These are phyloP conservation scores for Metroxylon sagu DNA, from an alignment of 176 grass and related monocot genomes.

Conservation along the genomic window DNA sequence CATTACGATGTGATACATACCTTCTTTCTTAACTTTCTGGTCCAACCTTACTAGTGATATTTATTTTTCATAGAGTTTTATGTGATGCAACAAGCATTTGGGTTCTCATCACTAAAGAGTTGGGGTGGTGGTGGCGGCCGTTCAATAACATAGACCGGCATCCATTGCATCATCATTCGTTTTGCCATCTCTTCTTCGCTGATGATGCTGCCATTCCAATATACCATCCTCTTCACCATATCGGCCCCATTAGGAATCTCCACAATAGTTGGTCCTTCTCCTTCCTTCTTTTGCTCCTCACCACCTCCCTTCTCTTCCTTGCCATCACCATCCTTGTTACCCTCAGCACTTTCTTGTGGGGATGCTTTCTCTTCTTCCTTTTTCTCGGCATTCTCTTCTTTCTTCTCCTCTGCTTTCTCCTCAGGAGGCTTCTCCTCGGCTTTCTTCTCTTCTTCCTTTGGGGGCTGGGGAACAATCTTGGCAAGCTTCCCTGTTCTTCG, in stretches of 20 bases:
- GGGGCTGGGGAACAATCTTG: slow-evolving; percentile 36
- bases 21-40: too few relatives aligned
- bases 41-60: too few relatives aligned
- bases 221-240: slow-evolving; percentile 54
- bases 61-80: slow-evolving; percentile 18
- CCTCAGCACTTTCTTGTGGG: neutral
- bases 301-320: slow-evolving; percentile 26
- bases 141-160: slow-evolving; percentile 42
- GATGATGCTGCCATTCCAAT: slow-evolving; percentile 26
- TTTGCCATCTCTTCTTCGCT: slow-evolving; percentile 40
- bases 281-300: slow-evolving; percentile 25
- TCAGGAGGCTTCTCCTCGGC: slow-evolving; percentile 13
- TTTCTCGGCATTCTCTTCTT: slow-evolving; percentile 9
- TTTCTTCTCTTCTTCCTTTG: slow-evolving; percentile 35
- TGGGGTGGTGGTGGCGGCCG: slow-evolving; percentile 35
- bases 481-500: slow-evolving; percentile 59
- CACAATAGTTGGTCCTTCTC: slow-evolving; percentile 17
- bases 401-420: slow-evolving; percentile 18
- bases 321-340: slow-evolving; percentile 4
- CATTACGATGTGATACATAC: too few relatives aligned
- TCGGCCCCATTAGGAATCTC: slow-evolving; percentile 29
- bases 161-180: slow-evolving; percentile 40
- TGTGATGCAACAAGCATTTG: slow-evolving; percentile 69
- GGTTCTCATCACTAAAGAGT: slow-evolving; percentile 86
- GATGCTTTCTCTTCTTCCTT: slow-evolving; percentile 29